phyloP scores from a whole-genome alignment of 352 stramenopile genomes.

The Globisporangium mamillatum region DNA sequence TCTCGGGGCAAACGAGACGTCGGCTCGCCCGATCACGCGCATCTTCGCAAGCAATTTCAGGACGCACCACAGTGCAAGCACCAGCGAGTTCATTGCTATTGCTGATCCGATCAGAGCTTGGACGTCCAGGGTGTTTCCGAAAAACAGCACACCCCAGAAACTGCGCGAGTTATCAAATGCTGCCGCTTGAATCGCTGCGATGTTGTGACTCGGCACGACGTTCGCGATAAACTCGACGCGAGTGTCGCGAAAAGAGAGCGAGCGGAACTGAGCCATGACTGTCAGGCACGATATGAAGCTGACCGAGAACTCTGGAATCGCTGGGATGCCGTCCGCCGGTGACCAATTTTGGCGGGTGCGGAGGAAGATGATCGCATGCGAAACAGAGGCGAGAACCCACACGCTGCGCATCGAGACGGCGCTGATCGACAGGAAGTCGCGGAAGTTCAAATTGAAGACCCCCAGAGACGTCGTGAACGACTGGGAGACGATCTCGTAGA shows the following conservation, averaged over 20 bases:
- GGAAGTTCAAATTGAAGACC: conserved; percentile 11
- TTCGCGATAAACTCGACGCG: conserved; percentile 6
- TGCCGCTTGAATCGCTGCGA: neutral
- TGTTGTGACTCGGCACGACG: neutral
- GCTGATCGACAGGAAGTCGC: conserved; percentile 10
- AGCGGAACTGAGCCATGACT: conserved; percentile 13
- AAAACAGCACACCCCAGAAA: neutral
- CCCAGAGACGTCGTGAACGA: conserved; percentile 20
- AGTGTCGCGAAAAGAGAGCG: conserved; percentile 13
- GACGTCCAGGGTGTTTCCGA: conserved; percentile 11
- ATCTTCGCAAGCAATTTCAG: neutral
- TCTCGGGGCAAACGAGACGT: conserved; percentile 7
- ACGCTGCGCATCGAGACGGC: conserved; percentile 15
- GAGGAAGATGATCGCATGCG: conserved; percentile 16
- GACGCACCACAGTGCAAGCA: neutral
- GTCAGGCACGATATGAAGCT: conserved; percentile 20
- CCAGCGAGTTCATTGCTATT: neutral
- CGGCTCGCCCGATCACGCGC: neutral
- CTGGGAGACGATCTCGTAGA: conserved; percentile 23
- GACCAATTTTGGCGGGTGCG: conserved; percentile 14
- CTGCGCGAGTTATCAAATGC: conserved; percentile 6
- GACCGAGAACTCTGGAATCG: conserved; percentile 24
- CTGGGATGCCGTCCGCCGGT: conserved; percentile 15
- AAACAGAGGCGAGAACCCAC: conserved; percentile 17
- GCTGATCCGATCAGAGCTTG: neutral